phyloP scores from a whole-genome alignment of 208 protist genomes.

The Herpetomonas samuelpessoai region DNA sequence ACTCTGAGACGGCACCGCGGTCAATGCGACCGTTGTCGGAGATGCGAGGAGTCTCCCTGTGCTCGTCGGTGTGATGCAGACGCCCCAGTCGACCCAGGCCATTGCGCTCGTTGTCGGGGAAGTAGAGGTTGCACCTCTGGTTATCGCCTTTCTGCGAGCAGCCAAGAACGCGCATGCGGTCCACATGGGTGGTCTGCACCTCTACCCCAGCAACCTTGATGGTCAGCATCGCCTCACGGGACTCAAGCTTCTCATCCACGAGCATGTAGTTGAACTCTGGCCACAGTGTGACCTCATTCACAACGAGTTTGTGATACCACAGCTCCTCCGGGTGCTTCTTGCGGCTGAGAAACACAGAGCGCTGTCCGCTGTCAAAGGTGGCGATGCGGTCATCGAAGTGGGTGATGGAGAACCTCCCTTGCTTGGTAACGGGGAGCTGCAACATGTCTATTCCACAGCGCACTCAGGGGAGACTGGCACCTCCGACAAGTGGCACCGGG shows the following conservation, averaged over 20 bases:
- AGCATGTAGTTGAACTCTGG: conserved; percentile 1
- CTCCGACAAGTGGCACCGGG: too few species aligned
- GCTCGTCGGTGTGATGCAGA: too few species aligned
- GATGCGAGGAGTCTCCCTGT: too few species aligned
- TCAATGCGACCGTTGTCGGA: too few species aligned
- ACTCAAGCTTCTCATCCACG: background rate
- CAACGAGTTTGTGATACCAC: conserved; percentile 6
- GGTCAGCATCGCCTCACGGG: conserved; percentile 7
- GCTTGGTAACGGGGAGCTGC: conserved; percentile 1
- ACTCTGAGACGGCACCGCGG: too few species aligned
- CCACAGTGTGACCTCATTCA: conserved; percentile 10
- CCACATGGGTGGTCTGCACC: background rate
- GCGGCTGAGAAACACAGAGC: conserved; percentile 1
- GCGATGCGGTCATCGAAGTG: conserved; percentile 6
- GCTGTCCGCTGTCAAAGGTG: background rate
- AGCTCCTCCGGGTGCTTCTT: conserved; percentile 6
- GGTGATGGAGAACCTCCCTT: background rate
- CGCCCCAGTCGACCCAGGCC: too few species aligned
- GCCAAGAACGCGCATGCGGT: background rate
- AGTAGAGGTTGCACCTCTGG: background rate
- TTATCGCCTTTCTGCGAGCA: background rate
- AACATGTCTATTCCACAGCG: too few species aligned
- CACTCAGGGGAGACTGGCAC: too few species aligned
- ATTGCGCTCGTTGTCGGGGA: too few species aligned
- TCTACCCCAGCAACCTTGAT: conserved; percentile 2